Evolutionary conservation across 805 yeast species (phyloP).

Genomic region (Yarrowia alimentaria): DNA sequence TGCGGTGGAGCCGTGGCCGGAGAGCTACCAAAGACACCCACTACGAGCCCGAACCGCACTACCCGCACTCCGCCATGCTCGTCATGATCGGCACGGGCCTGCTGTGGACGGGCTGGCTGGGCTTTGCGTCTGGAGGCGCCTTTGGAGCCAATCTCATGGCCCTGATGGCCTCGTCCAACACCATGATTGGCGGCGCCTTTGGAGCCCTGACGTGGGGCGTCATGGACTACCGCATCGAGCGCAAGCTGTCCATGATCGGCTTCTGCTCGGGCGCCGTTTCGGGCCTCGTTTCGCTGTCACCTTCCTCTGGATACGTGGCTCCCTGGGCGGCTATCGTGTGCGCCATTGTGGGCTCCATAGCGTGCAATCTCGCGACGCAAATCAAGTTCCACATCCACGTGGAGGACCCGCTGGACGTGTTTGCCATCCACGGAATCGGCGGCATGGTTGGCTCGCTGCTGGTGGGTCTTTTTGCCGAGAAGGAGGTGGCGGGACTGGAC

Average conservation of each 20-base stretch:
- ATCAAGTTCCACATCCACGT: constrained; percentile 66
- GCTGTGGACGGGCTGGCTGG: constrained; percentile 76
- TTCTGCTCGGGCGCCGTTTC: constrained; percentile 91
- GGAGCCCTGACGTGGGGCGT: constrained; percentile 49
- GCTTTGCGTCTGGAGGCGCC: constrained; percentile 74
- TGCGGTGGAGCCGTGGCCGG: constrained; percentile 48
- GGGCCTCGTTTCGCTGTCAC: constrained; percentile 93
- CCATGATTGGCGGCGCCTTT: constrained; percentile 52
- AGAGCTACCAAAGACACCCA: constrained; percentile 58
- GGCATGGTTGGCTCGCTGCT: constrained; percentile 76
- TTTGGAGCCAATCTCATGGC: constrained; percentile 38
- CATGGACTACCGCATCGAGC: constrained; percentile 55
- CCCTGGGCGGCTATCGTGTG: constrained; percentile 75
- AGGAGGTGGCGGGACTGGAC: neutral
- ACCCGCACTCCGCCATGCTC: constrained; percentile 66
- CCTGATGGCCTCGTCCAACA: constrained; percentile 49
- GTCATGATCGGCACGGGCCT: constrained; percentile 67
- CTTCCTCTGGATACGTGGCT: constrained; percentile 94
- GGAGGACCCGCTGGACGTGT: constrained; percentile 95
- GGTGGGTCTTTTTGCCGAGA: constrained; percentile 81
- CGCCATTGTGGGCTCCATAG: constrained; percentile 69
- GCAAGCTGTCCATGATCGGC: constrained; percentile 91
- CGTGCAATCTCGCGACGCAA: constrained; percentile 84
- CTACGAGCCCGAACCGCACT: constrained; percentile 47
- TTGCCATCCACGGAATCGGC: constrained; percentile 88